A percentile compares a stretch with the other conserved stretches of the same genome.
Evolutionary conservation across 352 stramenopile genomes (phyloP).

Genomic region (Phytophthora melonis): DNA sequence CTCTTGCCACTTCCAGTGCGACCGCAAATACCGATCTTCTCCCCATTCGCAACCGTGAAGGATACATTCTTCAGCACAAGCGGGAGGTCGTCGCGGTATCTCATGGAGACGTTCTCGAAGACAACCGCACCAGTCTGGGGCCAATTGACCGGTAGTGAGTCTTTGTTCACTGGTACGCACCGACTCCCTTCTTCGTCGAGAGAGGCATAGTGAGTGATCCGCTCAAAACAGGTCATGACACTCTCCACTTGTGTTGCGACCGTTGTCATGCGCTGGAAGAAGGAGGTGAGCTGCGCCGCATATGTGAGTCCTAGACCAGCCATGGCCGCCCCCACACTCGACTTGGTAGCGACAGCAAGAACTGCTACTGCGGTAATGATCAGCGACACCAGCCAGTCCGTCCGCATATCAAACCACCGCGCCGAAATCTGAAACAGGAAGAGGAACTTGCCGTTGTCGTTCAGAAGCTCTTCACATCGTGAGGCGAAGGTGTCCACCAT

Average conservation of each 20-base stretch:
- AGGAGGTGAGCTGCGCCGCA: conserved; percentile 47
- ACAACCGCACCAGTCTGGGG: conserved; percentile 42
- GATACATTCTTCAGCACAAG: conserved; percentile 50
- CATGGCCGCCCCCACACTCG: conserved; percentile 30
- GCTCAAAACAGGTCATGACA: conserved; percentile 48
- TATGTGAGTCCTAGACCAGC: conserved; percentile 51
- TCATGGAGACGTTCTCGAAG: conserved; percentile 58
- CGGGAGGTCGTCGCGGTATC: conserved; percentile 57
- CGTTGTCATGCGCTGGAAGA: conserved; percentile 35
- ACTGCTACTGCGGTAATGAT: conserved; percentile 92
- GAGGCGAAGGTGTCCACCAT: conserved; percentile 43
- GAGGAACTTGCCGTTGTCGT: conserved; percentile 47
- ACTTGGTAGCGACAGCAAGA: conserved; percentile 78
- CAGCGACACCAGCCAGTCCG: conserved; percentile 77
- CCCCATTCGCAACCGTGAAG: conserved; percentile 66
- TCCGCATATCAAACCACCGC: conserved; percentile 94
- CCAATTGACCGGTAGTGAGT: conserved; percentile 34
- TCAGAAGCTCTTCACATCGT: conserved; percentile 45
- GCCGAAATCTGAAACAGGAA: conserved; percentile 42
- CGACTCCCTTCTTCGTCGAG: conserved; percentile 44
- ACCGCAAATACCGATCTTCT: conserved; percentile 84
- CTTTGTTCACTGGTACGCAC: conserved; percentile 5
- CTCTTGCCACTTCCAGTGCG: conserved; percentile 58
- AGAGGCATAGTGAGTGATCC: conserved; percentile 39
- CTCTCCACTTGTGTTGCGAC: conserved; percentile 52